phyloP scores from a whole-genome alignment of 2,329 filamentous ascomycete species.

The Proliferodiscus dingleyae region DNA sequence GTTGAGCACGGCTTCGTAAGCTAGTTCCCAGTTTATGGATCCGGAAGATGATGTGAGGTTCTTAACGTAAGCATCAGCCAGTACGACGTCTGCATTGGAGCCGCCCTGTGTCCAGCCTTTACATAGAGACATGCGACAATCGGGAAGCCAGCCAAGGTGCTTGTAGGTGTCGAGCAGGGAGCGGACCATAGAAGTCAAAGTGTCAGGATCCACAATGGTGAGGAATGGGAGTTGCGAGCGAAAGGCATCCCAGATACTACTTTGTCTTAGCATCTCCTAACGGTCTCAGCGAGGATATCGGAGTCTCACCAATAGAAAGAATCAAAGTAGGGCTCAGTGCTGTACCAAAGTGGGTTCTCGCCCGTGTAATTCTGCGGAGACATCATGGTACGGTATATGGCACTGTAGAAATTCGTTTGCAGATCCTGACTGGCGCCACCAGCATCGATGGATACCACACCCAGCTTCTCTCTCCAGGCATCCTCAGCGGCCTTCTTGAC shows the following conservation, averaged over 20 bases:
- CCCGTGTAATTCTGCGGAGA: slow-evolving; percentile 70
- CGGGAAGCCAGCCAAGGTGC: slow-evolving; percentile 46
- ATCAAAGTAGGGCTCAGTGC: slow-evolving; percentile 66
- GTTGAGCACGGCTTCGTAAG: slow-evolving; percentile 65
- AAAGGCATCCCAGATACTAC: slow-evolving; percentile 68
- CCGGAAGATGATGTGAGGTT: slow-evolving; percentile 40
- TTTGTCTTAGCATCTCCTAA: not conserved
- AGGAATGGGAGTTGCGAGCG: slow-evolving; percentile 65
- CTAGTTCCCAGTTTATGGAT: slow-evolving; percentile 61
- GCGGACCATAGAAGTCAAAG: slow-evolving; percentile 61
- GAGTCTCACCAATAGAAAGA: slow-evolving; percentile 53
- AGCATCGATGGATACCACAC: slow-evolving; percentile 48
- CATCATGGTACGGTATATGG: slow-evolving; percentile 64
- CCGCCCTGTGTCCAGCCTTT: slow-evolving; percentile 73
- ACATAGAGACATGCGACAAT: slow-evolving; percentile 59
- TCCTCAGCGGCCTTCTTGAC: slow-evolving; percentile 47
- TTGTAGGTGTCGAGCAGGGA: slow-evolving; percentile 70
- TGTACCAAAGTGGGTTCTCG: slow-evolving; percentile 65
- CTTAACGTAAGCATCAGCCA: slow-evolving; percentile 66
- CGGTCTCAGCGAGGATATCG: not conserved
- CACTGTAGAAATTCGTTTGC: slow-evolving; percentile 63
- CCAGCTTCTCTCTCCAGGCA: slow-evolving; percentile 58
- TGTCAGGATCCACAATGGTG: slow-evolving; percentile 60
- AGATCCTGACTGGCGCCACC: slow-evolving; percentile 49
- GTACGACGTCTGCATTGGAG: slow-evolving; percentile 66